Conservation (phyloP, 768 basidiomycete genomes). For the Lactifluus piperatus region DNA sequence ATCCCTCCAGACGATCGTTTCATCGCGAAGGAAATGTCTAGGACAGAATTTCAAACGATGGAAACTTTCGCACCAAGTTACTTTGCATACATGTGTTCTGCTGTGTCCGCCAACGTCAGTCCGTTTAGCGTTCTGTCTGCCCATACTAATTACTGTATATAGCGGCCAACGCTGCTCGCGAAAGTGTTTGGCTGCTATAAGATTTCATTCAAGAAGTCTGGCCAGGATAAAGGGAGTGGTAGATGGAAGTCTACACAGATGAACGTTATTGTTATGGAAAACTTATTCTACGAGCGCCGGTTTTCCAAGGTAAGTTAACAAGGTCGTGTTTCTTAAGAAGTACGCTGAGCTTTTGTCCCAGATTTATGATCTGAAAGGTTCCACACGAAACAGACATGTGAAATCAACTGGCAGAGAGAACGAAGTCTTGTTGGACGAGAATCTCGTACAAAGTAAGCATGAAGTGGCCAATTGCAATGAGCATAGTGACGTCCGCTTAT, state of each 20-base stretch:
- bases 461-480: background rate
- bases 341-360: constrained; percentile 25
- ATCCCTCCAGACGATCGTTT: constrained; percentile 81
- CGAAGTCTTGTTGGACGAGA: constrained; percentile 94
- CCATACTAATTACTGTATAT: constrained; percentile 5
- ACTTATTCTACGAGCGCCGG: constrained; percentile 85
- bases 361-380: constrained; percentile 98
- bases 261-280: constrained; percentile 98
- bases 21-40: constrained; percentile 94
- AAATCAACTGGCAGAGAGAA: constrained; percentile 85
- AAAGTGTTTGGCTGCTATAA: constrained; percentile 98
- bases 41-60: constrained; percentile 87
- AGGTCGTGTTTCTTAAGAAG: background rate
- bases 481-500: background rate
- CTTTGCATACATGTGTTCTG: constrained; percentile 97
- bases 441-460: constrained; percentile 75
- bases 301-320: constrained; percentile 64
- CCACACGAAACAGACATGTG: constrained; percentile 87
- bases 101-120: constrained; percentile 73
- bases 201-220: constrained; percentile 77
- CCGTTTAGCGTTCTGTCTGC: background rate
- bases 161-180: constrained; percentile 91
- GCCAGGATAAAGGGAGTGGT: constrained; percentile 53
- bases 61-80: constrained; percentile 96
- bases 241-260: constrained; percentile 80